Base-by-base conservation (phyloP, 164 flowering plant species). In the Cinnamomum chago region DNA sequence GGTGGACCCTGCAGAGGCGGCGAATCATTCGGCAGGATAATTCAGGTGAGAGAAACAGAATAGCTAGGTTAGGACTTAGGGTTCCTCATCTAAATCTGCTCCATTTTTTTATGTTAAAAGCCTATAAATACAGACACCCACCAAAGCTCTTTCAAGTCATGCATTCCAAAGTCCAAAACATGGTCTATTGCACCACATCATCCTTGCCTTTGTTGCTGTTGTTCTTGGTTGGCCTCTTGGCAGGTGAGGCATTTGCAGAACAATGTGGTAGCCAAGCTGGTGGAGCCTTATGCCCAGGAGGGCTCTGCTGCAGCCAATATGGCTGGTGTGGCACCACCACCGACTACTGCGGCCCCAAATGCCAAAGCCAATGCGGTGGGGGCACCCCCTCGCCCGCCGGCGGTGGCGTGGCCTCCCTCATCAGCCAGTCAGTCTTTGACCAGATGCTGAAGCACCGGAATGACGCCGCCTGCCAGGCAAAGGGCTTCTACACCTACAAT, bases 401-500 rank as follows among this genome's bases (percentile, higher is more conserved):
- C 28, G 62, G 51, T 25, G 74, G 7, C 0, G 28, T 73, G 22
- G 52, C 28, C 13, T 62, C 70, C 23, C 70, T 73, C 50, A 65
- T 73, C 58, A 20, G 58, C 11, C 69, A 65, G 62, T 33, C 70
- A 1, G 27, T 50, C 40, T 73, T 73, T 20, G 69, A 73, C 2
- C 2, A 73, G 11, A 73, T 73, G 27, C 75, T 73, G 5, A 47
- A 22, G 75, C 75, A 73, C 24, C 28, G 75, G 6, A 73, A 73
- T 15, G 62, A 73, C 23, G 70, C 70, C 15, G 62, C 60, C 27
- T 67, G 76, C 40, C 52, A 50, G 9, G 74, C 17, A 17, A 71
- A 71, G 14, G 74, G 74, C 28, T 87, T 87, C 73, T 87, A 83
- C 74, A 80, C 84, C 11, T 84, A 85, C 68, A 73, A 80, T 18